These are phyloP conservation scores for Phycomyces nitens DNA, from an alignment of 192 early-diverging fungal species.

Conservation along the genomic window DNA sequence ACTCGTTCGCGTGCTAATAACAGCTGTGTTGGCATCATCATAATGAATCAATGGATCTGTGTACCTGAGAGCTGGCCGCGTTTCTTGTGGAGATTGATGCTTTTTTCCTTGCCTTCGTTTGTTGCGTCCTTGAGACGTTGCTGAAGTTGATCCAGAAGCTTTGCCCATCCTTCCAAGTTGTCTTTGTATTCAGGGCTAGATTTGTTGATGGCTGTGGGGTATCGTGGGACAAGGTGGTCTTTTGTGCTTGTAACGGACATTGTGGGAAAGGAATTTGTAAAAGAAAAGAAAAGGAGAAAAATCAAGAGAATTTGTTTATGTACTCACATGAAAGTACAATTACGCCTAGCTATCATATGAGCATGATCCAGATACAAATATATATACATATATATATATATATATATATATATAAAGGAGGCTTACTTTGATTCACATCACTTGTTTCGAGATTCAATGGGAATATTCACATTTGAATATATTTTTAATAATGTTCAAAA, in stretches of 20 bases:
- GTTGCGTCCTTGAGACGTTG: conserved; percentile 52
- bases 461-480: too few species aligned
- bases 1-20: conserved; percentile 53
- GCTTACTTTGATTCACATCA: too few species aligned
- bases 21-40: too few species aligned
- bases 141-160: conserved; percentile 45
- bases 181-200: conserved; percentile 48
- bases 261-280: not conserved
- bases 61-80: conserved; percentile 60
- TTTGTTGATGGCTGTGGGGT: conserved; percentile 43
- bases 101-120: conserved; percentile 43
- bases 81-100: conserved; percentile 48
- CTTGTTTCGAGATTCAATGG: too few species aligned
- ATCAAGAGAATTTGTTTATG: not conserved
- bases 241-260: conserved; percentile 28
- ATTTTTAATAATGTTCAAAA: too few species aligned
- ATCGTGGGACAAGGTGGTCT: conserved; percentile 41
- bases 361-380: too few species aligned
- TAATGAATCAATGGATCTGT: too few species aligned
- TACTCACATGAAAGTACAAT: not conserved
- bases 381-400: too few species aligned
- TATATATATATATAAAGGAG: too few species aligned
- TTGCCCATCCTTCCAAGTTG: conserved; percentile 55
- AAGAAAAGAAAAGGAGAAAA: conserved; percentile 9
- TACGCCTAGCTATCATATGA: too few species aligned